A percentile compares a stretch with the other conserved stretches of the same genome.
Evolutionary conservation across 306 rosid species (phyloP).

Genomic region (Gleditsia sinensis): DNA sequence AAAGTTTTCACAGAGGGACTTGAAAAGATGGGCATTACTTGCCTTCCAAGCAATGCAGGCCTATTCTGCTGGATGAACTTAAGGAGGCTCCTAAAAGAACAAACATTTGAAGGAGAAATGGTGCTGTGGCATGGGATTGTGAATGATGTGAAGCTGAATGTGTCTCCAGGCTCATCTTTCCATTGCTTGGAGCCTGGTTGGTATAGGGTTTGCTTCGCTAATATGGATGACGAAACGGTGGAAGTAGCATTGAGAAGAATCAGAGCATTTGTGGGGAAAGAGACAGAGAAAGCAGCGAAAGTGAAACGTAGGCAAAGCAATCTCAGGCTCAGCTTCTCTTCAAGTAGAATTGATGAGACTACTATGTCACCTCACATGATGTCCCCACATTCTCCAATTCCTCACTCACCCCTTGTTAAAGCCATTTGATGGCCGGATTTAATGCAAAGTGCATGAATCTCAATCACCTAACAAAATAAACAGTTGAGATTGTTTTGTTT

Average conservation of each 20-base stretch:
- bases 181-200: conserved; percentile 80
- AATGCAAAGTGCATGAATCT: no score
- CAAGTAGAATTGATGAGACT: conserved; percentile 61
- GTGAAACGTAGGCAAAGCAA: conserved; percentile 39
- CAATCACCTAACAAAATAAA: no score
- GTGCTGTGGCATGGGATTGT: conserved; percentile 66
- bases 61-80: conserved; percentile 85
- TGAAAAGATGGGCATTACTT: conserved; percentile 56
- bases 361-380: conserved; percentile 60
- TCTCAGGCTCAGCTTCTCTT: conserved; percentile 60
- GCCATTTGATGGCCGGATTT: conserved; percentile 33
- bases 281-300: conserved; percentile 20
- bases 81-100: conserved; percentile 49
- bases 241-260: conserved; percentile 65
- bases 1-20: conserved; percentile 53
- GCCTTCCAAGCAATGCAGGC: conserved; percentile 77
- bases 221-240: conserved; percentile 76
- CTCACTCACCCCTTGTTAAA: conserved; percentile 74
- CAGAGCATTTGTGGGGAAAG: conserved; percentile 51
- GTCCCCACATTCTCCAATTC: conserved; percentile 86
- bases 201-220: conserved; percentile 91
- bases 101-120: conserved; percentile 69
- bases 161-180: conserved; percentile 84
- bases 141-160: conserved; percentile 75
- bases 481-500: no score